These are phyloP conservation scores for Phylloporus sp. DNA, from an alignment of 768 basidiomycete genomes.

Conservation along the genomic window DNA sequence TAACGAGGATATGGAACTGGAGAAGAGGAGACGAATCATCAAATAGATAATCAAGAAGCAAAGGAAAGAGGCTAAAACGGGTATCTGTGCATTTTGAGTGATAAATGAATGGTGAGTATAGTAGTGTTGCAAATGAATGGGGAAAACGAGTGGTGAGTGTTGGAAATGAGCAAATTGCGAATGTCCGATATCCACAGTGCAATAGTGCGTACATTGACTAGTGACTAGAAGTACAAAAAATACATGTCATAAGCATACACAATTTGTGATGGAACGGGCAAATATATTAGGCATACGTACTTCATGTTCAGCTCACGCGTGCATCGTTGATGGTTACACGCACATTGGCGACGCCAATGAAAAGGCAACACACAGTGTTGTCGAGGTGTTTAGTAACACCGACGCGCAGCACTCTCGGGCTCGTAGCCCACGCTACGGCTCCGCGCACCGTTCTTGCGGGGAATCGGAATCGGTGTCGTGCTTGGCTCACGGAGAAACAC, in stretches of 20 bases:
- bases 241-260: constrained; percentile 12
- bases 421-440: constrained; percentile 29
- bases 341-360: not conserved
- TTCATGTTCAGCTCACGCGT: not conserved
- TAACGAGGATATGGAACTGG: not conserved
- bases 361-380: not conserved
- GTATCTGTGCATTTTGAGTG: not conserved
- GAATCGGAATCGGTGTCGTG: constrained; percentile 21
- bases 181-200: constrained; percentile 7
- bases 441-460: constrained; percentile 17
- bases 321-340: not conserved
- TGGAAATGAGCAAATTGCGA: not conserved
- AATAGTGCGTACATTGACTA: not conserved
- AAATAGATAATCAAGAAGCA: not conserved
- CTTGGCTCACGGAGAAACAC: constrained; percentile 29
- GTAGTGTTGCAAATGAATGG: not conserved
- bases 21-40: not conserved
- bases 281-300: not conserved
- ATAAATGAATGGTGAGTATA: not conserved
- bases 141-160: not conserved
- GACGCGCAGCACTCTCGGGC: constrained; percentile 7
- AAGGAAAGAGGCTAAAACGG: not conserved
- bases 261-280: not conserved
- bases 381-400: constrained; percentile 11
- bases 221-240: constrained; percentile 16